Evolutionary conservation across 345 rosid species (phyloP).

Genomic region (Syzygium aqueum): DNA sequence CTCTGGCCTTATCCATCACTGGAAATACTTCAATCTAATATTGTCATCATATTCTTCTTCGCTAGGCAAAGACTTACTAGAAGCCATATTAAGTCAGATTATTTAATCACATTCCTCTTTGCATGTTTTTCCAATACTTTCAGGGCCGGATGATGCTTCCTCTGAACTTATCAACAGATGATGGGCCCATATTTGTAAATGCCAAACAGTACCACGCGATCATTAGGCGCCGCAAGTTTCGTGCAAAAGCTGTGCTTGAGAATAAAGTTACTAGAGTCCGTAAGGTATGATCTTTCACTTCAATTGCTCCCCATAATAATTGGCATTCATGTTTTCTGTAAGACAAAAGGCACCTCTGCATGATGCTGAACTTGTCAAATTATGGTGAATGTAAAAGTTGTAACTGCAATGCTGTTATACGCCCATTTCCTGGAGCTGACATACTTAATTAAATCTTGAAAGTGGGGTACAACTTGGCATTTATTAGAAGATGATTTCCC

Average conservation of each 20-base stretch:
- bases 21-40: background rate
- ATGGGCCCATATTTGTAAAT: conserved; percentile 82
- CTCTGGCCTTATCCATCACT: background rate
- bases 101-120: background rate
- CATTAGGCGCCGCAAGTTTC: conserved; percentile 79
- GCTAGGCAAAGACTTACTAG: background rate
- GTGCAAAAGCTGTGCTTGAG: conserved; percentile 74
- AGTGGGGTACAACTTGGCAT: background rate
- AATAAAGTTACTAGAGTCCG: conserved; percentile 41
- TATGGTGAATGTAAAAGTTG: background rate
- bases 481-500: background rate
- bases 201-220: conserved; percentile 96
- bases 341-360: background rate
- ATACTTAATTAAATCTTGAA: background rate
- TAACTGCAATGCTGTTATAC: background rate
- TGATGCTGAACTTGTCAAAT: background rate
- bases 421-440: background rate
- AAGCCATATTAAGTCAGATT: background rate
- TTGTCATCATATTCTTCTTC: background rate
- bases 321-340: background rate
- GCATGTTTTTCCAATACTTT: background rate
- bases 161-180: conserved; percentile 54
- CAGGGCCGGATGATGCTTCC: conserved; percentile 88
- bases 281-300: conserved; percentile 41
- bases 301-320: background rate